A percentile compares a stretch with the other conserved stretches of the same genome.
These are phyloP conservation scores for Hysterium pulicare DNA, from an alignment of 2,329 filamentous ascomycete species.

Conservation along the genomic window DNA sequence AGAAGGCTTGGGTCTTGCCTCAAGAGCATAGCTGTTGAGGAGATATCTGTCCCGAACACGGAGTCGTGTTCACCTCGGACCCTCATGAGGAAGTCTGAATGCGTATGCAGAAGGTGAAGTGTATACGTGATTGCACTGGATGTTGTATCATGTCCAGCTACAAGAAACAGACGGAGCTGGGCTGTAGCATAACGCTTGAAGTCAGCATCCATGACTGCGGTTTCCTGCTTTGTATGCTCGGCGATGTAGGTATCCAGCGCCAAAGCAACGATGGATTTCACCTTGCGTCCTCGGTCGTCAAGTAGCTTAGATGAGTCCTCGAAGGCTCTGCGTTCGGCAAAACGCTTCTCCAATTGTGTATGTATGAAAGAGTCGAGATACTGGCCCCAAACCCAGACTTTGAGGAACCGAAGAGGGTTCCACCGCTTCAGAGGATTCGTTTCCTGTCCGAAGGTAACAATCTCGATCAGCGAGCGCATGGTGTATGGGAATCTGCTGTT, in stretches of 20 bases:
- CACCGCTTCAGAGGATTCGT: neutral
- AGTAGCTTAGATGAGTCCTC: no score
- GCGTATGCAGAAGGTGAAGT: constrained; percentile 12
- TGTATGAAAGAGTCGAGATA: constrained; percentile 15
- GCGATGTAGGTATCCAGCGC: constrained; percentile 7
- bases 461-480: neutral
- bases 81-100: constrained; percentile 10
- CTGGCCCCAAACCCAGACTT: constrained; percentile 8
- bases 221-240: constrained; percentile 1
- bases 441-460: neutral
- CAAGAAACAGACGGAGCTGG: constrained; percentile 31
- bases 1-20: constrained; percentile 17
- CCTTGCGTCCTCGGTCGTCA: neutral
- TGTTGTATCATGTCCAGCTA: constrained; percentile 36
- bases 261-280: constrained; percentile 5
- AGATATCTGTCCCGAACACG: constrained; percentile 15
- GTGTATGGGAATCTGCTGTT: neutral
- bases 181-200: constrained; percentile 17
- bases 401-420: neutral
- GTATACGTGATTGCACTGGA: constrained; percentile 30
- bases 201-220: constrained; percentile 10
- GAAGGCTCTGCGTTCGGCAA: constrained; percentile 2
- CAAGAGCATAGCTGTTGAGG: constrained; percentile 8
- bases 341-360: constrained; percentile 15
- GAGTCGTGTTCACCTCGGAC: constrained; percentile 22